These are phyloP conservation scores for Pythium guiyangense DNA, from an alignment of 352 stramenopile genomes.

Conservation along the genomic window DNA sequence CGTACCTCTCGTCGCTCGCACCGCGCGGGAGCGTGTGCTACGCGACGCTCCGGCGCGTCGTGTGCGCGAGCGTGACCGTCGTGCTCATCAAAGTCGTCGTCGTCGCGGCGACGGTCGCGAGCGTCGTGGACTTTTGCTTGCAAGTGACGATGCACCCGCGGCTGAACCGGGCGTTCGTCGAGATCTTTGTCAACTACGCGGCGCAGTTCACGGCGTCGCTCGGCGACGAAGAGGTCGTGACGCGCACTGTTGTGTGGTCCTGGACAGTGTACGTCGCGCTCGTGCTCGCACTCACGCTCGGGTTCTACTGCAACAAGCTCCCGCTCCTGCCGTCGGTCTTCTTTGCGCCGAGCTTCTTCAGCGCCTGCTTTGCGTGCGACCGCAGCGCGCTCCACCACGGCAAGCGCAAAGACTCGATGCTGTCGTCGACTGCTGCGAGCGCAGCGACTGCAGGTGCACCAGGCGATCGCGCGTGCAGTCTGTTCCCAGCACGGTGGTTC, in stretches of 20 bases:
- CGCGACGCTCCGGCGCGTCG: conserved; percentile 8
- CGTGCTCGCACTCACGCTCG: conserved; percentile 41
- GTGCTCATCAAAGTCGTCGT: conserved; percentile 45
- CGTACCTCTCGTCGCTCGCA: conserved; percentile 22
- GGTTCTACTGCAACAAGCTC: conserved; percentile 45
- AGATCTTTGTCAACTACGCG: conserved; percentile 66
- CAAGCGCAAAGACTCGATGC: conserved; percentile 52
- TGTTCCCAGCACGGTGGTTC: conserved; percentile 41
- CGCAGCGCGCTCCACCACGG: conserved; percentile 17
- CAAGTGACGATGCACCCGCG: conserved; percentile 66
- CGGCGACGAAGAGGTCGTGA: conserved; percentile 55
- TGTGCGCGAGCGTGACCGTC: conserved; percentile 18
- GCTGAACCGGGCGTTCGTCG: conserved; percentile 60
- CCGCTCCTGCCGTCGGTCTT: conserved; percentile 52
- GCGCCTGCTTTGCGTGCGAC: conserved; percentile 25
- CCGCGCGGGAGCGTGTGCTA: conserved; percentile 9
- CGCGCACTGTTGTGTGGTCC: conserved; percentile 43
- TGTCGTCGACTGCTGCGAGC: conserved; percentile 14
- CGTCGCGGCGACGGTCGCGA: conserved; percentile 48
- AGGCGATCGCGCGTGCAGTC: conserved; percentile 3
- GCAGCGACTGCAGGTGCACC: conserved; percentile 3
- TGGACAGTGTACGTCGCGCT: conserved; percentile 50
- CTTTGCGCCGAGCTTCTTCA: conserved; percentile 21
- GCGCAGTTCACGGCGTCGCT: conserved; percentile 55
- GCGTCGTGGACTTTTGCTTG: conserved; percentile 66